Percentiles rank a stretch among this genome's conserved stretches.
Evolutionary conservation across 176 grass and related monocot species (phyloP).

Genomic region (Tillandsia fasciculata): DNA sequence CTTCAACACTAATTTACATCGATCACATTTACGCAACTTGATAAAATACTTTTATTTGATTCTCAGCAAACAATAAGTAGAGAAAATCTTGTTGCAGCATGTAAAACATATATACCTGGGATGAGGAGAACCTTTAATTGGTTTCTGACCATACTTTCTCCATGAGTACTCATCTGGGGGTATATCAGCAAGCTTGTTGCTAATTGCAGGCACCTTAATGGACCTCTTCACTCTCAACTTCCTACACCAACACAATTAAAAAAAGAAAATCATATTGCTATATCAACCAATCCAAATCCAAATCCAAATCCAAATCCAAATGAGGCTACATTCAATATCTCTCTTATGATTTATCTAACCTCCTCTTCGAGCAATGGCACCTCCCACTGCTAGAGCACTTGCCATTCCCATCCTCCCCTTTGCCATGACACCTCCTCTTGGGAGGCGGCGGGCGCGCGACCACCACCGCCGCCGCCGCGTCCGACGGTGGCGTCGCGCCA

Average conservation of each 20-base stretch:
- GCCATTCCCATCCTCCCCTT: constrained; percentile 49
- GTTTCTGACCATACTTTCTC: constrained; percentile 97
- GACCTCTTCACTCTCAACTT: constrained; percentile 79
- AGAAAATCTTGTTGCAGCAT: neutral
- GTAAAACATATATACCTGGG: constrained; percentile 55
- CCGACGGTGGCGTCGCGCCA: constrained; percentile 29
- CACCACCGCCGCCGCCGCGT: constrained; percentile 7
- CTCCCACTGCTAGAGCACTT: constrained; percentile 54
- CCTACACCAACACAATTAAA: constrained; percentile 24
- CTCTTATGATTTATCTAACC: constrained; percentile 22
- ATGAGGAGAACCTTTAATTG: constrained; percentile 96
- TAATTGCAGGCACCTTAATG: constrained; percentile 94
- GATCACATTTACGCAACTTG: too few relatives aligned
- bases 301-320: neutral
- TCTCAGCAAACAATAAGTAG: neutral
- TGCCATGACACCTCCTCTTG: constrained; percentile 48
- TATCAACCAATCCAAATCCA: neutral
- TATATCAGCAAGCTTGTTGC: constrained; percentile 93
- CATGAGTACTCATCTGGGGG: constrained; percentile 90
- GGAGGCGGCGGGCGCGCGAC: constrained; percentile 10
- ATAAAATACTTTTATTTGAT: neutral
- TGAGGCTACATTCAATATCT: neutral
- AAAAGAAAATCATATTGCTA: constrained; percentile 1
- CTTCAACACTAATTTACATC: too few relatives aligned
- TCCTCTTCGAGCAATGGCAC: constrained; percentile 91